Evolutionary conservation across 2,329 filamentous ascomycete species (phyloP), one percentile per base, ranked within the genome.

Genomic region (Calycina herbarum): DNA sequence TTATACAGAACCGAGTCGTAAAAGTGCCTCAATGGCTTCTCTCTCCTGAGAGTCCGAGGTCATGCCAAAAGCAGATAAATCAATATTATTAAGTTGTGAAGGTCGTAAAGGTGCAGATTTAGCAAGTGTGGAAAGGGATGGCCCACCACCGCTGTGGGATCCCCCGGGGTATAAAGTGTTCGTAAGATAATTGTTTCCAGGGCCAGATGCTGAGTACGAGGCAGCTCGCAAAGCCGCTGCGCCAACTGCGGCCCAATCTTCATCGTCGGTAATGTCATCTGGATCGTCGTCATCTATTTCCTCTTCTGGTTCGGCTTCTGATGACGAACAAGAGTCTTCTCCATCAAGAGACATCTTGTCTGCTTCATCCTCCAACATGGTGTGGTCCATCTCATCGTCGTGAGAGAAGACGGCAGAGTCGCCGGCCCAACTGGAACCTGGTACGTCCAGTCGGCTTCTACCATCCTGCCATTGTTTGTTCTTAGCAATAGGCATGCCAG

Each of bases 271-370:
- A 66, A 92, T 86, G 75, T 97, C 93, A 70, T 91, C 89, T 67
- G 92, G 87, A 75, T 96, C 90, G 72, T 92, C 90, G 72, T 89
- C 88, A 72, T 89, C 88, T 81, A 77, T 83, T 71, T 88, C 85
- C 66, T 91, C 89, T 63, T 88, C 86, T 7, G 70, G 67, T 54
- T 86, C 85, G 20, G 89, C 90, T 73, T 93, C 90, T 38, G 90
- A 93, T 74, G 91, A 93, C 13, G 91, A 93, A 60, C 89, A 91
- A 64, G 85, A 87, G 56, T 86, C 85, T 67, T 92, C 89, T 74
- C 91, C 84, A 73, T 92, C 90, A 59, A 93, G 85, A 67, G 94
- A 97, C 94, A 98, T 98, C 78, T 94, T 94, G 79, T 98, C 94
- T 42, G 91, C 94, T 77, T 96, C 93, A 73, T 94, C 85, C 77